Evolutionary conservation across 495 filamentous ascomycete species (phyloP).

Genomic region (Choiromyces venosus): DNA sequence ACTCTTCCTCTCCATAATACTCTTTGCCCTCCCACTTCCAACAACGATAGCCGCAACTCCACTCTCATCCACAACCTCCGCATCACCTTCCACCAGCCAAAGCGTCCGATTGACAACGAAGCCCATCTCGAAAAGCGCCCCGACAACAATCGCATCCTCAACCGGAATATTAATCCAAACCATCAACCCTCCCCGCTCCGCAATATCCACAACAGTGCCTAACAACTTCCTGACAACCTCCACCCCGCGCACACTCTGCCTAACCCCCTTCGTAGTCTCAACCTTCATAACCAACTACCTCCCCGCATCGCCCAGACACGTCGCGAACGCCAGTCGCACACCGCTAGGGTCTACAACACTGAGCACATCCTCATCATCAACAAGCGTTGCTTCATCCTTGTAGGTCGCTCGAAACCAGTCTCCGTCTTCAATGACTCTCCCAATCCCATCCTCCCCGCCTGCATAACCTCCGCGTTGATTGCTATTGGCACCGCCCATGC

Average conservation of each 20-base stretch:
- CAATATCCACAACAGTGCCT: constrained; percentile 21
- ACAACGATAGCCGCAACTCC: neutral
- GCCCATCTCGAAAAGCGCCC: constrained; percentile 23
- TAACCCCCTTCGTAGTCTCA: constrained; percentile 11
- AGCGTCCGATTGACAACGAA: constrained; percentile 31
- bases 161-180: constrained; percentile 22
- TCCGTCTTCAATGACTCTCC: constrained; percentile 27
- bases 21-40: constrained; percentile 2
- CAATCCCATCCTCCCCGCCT: neutral
- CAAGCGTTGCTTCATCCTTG: constrained; percentile 17
- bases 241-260: constrained; percentile 15
- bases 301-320: constrained; percentile 19
- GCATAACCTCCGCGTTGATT: neutral
- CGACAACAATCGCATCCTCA: constrained; percentile 24
- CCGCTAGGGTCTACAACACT: constrained; percentile 17
- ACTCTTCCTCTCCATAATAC: neutral
- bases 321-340: constrained; percentile 9
- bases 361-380: constrained; percentile 24
- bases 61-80: neutral
- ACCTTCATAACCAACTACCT: constrained; percentile 19
- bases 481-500: constrained; percentile 3
- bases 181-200: constrained; percentile 17
- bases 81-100: constrained; percentile 23
- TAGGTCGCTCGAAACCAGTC: constrained; percentile 27
- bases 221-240: constrained; percentile 23